Conservation (phyloP, 805 yeast species). For the Saturnispora gosingensis region DNA sequence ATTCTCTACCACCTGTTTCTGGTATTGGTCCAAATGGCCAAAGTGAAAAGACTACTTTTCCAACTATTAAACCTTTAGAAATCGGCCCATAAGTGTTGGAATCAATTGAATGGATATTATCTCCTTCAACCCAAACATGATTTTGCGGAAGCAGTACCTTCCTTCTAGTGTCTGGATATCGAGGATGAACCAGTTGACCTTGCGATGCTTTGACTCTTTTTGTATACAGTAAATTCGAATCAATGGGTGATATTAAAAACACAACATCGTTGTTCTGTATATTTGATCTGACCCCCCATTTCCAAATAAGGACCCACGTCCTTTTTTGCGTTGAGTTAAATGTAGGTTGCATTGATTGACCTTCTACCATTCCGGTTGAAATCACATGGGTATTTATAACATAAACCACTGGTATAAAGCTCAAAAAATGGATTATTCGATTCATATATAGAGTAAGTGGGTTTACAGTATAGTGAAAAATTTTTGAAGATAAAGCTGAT, state of each 20-base stretch:
- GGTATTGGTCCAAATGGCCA: slow-evolving; percentile 62
- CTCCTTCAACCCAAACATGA: slow-evolving; percentile 95
- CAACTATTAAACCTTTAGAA: slow-evolving; percentile 69
- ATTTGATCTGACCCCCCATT: slow-evolving; percentile 43
- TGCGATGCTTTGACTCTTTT: slow-evolving; percentile 72
- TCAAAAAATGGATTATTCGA: slow-evolving; percentile 30
- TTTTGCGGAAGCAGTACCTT: slow-evolving; percentile 59
- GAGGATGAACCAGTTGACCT: slow-evolving; percentile 59
- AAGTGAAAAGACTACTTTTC: slow-evolving; percentile 58
- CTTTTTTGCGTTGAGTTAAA: slow-evolving; percentile 42
- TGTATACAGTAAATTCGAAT: slow-evolving; percentile 67
- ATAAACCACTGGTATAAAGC: slow-evolving; percentile 78
- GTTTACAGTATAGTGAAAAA: neutral
- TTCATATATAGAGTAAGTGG: slow-evolving; percentile 8
- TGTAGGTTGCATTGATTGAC: slow-evolving; percentile 84
- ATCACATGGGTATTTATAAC: slow-evolving; percentile 61
- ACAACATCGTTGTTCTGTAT: slow-evolving; percentile 61
- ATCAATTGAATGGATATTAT: slow-evolving; percentile 75
- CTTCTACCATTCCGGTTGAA: slow-evolving; percentile 67
- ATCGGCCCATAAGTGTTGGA: slow-evolving; percentile 85
- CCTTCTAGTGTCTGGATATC: slow-evolving; percentile 57
- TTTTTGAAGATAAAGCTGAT: neutral
- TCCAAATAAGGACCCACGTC: slow-evolving; percentile 65
- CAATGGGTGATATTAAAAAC: slow-evolving; percentile 67
- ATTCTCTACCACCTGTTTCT: slow-evolving; percentile 41